Conservation (phyloP, 768 basidiomycete genomes). For the Zangia roseola region DNA sequence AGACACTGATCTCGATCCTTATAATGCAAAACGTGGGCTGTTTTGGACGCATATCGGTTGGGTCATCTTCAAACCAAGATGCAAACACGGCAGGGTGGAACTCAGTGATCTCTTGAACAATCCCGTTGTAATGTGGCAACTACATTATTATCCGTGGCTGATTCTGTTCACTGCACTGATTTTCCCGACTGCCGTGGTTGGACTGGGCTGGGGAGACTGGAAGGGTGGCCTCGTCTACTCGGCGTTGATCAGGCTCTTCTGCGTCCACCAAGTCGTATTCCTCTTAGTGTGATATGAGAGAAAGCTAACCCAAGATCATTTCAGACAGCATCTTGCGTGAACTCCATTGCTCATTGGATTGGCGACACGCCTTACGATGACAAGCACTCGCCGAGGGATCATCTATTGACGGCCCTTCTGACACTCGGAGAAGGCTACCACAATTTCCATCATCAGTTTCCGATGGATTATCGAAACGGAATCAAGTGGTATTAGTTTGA, state of each 20-base stretch:
- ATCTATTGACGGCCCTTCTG: constrained; percentile 83
- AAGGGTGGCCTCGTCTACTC: constrained; percentile 86
- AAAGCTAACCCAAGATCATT: not conserved
- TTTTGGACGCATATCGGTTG: constrained; percentile 86
- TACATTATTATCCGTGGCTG: constrained; percentile 70
- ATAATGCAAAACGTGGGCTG: constrained; percentile 89
- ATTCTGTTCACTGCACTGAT: constrained; percentile 69
- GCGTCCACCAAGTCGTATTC: constrained; percentile 78
- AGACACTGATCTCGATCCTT: constrained; percentile 95
- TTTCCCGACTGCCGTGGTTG: constrained; percentile 76
- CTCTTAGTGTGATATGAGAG: constrained; percentile 25
- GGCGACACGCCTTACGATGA: constrained; percentile 92
- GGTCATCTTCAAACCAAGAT: constrained; percentile 91
- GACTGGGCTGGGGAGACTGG: constrained; percentile 83
- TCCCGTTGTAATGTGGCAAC: constrained; percentile 83
- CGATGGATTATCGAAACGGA: constrained; percentile 96
- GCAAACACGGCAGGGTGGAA: constrained; percentile 88
- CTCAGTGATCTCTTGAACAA: constrained; percentile 83
- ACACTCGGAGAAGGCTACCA: constrained; percentile 97
- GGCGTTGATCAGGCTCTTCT: constrained; percentile 70
- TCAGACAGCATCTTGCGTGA: constrained; percentile 94
- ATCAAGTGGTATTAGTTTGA: constrained; percentile 92
- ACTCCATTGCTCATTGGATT: constrained; percentile 95
- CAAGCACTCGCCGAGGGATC: constrained; percentile 94
- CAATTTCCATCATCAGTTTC: constrained; percentile 97